phyloP scores from a whole-genome alignment of 371 early-diverging fungal species.

The Syncephalastrum racemosum region DNA sequence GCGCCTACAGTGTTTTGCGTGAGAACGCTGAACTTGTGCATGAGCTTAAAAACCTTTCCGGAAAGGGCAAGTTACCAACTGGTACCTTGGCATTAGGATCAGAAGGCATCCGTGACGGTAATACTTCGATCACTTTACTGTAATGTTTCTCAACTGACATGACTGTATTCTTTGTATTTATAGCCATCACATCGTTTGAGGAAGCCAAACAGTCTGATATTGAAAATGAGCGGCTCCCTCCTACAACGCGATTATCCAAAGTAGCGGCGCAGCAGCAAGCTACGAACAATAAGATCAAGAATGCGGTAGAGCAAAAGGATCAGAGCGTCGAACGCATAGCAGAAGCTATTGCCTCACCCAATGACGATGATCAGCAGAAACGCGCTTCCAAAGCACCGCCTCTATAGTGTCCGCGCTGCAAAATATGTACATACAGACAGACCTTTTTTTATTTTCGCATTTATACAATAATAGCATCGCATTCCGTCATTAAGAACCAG shows the following conservation, averaged over 20 bases:
- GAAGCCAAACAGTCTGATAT: conserved; percentile 86
- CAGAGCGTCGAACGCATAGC: neutral
- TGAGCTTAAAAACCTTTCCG: conserved; percentile 90
- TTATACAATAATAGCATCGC: too few relatives aligned
- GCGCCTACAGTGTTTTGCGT: conserved; percentile 86
- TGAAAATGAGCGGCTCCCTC: conserved; percentile 93
- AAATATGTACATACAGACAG: too few relatives aligned
- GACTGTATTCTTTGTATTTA: neutral
- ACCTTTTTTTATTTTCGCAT: too few relatives aligned
- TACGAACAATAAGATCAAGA: conserved; percentile 48
- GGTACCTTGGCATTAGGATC: conserved; percentile 89
- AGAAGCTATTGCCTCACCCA: too few relatives aligned
- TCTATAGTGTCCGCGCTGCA: too few relatives aligned
- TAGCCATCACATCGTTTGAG: conserved; percentile 87
- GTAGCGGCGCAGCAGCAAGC: conserved; percentile 46
- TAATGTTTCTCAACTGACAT: neutral
- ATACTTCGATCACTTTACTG: conserved; percentile 1
- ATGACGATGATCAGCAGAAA: too few relatives aligned
- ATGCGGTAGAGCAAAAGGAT: conserved; percentile 53
- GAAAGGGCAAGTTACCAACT: conserved; percentile 76
- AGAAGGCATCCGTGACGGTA: conserved; percentile 85
- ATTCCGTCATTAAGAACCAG: too few relatives aligned
- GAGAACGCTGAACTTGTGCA: conserved; percentile 88
- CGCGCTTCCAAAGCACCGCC: too few relatives aligned
- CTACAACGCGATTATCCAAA: conserved; percentile 54